A percentile compares a stretch with the other conserved stretches of the same genome.
phyloP scores from a whole-genome alignment of 345 rosid species.

The Pugionium cornutum region DNA sequence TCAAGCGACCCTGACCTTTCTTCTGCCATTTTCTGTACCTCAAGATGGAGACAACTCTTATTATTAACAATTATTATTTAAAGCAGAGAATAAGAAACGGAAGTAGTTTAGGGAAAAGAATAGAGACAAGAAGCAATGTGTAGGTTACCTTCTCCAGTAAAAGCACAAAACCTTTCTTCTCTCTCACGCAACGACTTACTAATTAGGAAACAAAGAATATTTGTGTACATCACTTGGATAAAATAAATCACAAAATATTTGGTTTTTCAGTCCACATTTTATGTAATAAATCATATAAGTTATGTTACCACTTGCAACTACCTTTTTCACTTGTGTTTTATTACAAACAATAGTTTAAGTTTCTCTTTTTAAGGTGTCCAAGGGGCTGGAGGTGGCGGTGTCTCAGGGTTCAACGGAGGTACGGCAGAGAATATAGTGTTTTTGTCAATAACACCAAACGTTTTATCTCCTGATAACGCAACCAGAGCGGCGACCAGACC shows the following conservation, averaged over 20 bases:
- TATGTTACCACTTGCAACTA: constrained; percentile 2
- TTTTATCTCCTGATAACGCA: constrained; percentile 70
- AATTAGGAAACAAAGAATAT: constrained; percentile 2
- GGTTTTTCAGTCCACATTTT: constrained; percentile 13
- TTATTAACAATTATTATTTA: constrained; percentile 14
- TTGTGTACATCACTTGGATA: too few species aligned
- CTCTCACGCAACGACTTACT: constrained; percentile 13
- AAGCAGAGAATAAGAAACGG: constrained; percentile 32
- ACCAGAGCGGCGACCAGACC: constrained; percentile 90
- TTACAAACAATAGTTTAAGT: constrained; percentile 11
- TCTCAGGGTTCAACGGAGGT: constrained; percentile 74
- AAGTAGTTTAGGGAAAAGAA: constrained; percentile 31
- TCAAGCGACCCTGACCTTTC: constrained; percentile 45
- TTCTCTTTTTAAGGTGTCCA: constrained; percentile 69
- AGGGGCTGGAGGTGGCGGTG: constrained; percentile 96
- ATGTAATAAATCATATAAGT: constrained; percentile 5
- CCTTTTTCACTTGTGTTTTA: constrained; percentile 3
- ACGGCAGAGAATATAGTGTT: constrained; percentile 85
- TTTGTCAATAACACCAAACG: constrained; percentile 57
- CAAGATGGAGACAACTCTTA: constrained; percentile 28
- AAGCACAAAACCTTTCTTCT: constrained; percentile 32
- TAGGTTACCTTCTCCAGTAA: constrained; percentile 21
- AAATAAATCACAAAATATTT: not conserved
- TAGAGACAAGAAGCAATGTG: constrained; percentile 24
- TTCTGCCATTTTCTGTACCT: constrained; percentile 45